phyloP scores from a whole-genome alignment of 2,329 filamentous ascomycete genomes.

The Fusarium algeriense region DNA sequence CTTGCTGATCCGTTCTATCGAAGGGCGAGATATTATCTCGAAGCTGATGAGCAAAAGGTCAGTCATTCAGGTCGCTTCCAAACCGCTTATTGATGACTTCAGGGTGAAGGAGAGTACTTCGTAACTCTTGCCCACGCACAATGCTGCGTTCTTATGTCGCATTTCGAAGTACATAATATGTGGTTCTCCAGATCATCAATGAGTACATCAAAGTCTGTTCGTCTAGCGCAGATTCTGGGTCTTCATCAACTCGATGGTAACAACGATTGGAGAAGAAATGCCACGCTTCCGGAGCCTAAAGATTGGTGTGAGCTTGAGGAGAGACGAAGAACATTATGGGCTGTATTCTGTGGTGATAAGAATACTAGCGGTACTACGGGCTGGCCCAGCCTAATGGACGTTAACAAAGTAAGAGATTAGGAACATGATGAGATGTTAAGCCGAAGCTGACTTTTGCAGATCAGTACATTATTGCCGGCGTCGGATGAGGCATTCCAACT shows the following conservation, averaged over 20 bases:
- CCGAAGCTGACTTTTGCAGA: constrained; percentile 54
- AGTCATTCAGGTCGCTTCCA: rapidly evolving
- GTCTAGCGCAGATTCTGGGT: constrained; percentile 83
- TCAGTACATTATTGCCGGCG: constrained; percentile 79
- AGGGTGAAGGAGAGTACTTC: constrained; percentile 46
- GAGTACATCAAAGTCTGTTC: constrained; percentile 76
- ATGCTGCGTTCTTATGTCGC: constrained; percentile 77
- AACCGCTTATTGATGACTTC: not conserved
- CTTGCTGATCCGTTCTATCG: constrained; percentile 38
- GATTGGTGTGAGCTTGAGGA: constrained; percentile 83
- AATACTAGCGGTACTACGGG: constrained; percentile 88
- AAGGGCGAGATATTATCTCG: constrained; percentile 40
- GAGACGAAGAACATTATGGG: constrained; percentile 84
- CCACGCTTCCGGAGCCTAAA: constrained; percentile 76
- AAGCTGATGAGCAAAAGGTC: constrained; percentile 44
- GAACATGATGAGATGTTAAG: rapidly evolving
- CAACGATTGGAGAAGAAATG: constrained; percentile 69
- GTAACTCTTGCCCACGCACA: constrained; percentile 78
- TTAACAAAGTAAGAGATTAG: constrained; percentile 65
- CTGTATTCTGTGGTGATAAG: constrained; percentile 80
- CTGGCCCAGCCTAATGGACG: constrained; percentile 85
- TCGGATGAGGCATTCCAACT: constrained; percentile 79
- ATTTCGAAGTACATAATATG: constrained; percentile 84
- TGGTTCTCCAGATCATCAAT: constrained; percentile 86
- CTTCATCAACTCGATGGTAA: constrained; percentile 78